A percentile compares a stretch with the other conserved stretches of the same genome.
Conservation (phyloP, 192 early-diverging fungal species). For the Helicostylum pulchrum region DNA sequence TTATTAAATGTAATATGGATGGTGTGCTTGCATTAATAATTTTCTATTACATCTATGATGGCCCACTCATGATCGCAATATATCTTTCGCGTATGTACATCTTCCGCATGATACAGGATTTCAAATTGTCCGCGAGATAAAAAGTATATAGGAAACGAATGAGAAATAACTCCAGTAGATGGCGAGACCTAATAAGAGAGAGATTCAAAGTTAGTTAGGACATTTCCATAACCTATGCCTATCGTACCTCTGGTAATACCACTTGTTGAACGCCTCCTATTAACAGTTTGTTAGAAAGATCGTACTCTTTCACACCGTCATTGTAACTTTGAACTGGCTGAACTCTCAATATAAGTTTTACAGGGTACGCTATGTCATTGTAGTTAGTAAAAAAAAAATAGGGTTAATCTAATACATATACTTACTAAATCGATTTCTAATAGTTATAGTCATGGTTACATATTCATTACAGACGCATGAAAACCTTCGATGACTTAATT, state of each 20-base stretch:
- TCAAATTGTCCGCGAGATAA: slow-evolving; percentile 53
- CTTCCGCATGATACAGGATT: slow-evolving; percentile 58
- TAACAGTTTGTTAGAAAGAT: slow-evolving; percentile 45
- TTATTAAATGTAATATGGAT: too few relatives aligned
- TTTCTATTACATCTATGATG: slow-evolving; percentile 17
- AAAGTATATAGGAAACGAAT: slow-evolving; percentile 48
- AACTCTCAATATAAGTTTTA: slow-evolving; percentile 49
- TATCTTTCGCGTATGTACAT: slow-evolving; percentile 45
- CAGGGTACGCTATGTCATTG: slow-evolving; percentile 11
- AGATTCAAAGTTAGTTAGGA: background rate
- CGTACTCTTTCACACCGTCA: slow-evolving; percentile 53
- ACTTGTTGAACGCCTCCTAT: slow-evolving; percentile 53
- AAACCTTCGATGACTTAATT: slow-evolving; percentile 32
- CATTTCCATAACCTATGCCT: background rate
- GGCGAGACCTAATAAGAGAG: background rate
- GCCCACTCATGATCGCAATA: slow-evolving; percentile 51
- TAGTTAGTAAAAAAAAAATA: background rate
- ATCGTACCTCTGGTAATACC: slow-evolving; percentile 46
- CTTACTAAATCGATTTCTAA: slow-evolving; percentile 52
- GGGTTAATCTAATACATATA: background rate
- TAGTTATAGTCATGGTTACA: slow-evolving; percentile 42
- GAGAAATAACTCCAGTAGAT: slow-evolving; percentile 3
- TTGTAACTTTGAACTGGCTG: slow-evolving; percentile 56
- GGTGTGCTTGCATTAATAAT: too few relatives aligned
- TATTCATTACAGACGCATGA: slow-evolving; percentile 44